Percentiles rank a stretch among this genome's conserved stretches.
Evolutionary conservation across 1,284 basidiomycete genomes (phyloP).

Genomic region (Earliella scabrosa): DNA sequence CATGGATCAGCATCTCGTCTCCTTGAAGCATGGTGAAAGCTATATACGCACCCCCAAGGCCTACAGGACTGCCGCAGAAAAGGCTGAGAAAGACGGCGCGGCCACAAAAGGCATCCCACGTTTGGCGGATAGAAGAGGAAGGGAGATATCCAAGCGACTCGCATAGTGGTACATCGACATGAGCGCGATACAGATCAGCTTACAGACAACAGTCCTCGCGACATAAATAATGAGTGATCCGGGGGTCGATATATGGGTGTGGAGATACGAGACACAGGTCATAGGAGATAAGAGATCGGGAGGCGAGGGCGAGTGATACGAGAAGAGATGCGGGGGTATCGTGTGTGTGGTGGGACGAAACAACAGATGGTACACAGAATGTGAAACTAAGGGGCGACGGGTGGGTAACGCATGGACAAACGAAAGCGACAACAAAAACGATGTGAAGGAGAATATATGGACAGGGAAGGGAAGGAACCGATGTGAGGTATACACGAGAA

Average conservation of each 20-base stretch:
- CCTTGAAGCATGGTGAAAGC: too few species aligned
- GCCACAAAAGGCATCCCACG: too few species aligned
- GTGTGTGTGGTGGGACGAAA: background rate
- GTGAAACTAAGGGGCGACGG: background rate
- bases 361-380: background rate
- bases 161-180: background rate
- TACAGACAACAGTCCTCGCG: constrained; percentile 14
- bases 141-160: background rate
- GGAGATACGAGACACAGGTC: background rate
- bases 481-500: background rate
- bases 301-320: background rate
- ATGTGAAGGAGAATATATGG: background rate
- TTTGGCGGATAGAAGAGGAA: too few species aligned
- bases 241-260: background rate
- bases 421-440: background rate
- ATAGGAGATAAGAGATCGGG: background rate
- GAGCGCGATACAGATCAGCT: background rate
- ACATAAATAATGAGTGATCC: constrained; percentile 2
- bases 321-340: constrained; percentile 14
- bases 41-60: too few species aligned
- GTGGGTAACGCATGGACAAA: background rate
- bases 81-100: background rate
- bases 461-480: background rate
- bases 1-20: too few species aligned
- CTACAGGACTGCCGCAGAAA: too few species aligned